Evolutionary conservation across 2,329 filamentous ascomycete species (phyloP), one percentile per base, ranked within the genome.

Genomic region (Stagonosporopsis vannaccii): DNA sequence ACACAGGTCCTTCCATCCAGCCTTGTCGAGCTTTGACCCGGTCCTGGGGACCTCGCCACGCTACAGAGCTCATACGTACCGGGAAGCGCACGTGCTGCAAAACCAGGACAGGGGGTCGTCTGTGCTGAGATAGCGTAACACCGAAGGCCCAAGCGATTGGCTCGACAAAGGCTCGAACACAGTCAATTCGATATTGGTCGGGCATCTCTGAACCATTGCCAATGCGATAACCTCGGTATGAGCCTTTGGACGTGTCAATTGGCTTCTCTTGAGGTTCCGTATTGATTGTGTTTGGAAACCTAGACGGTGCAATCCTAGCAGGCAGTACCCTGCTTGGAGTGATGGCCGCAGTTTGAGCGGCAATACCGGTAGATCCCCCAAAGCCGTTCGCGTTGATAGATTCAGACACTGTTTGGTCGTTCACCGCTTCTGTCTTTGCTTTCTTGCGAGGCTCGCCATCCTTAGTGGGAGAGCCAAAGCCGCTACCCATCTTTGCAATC

Each of bases 221-320:
- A n/a, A 82, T 81, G 22, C 86, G 84, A 39, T 83, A 81, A 26
- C 86, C 86, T 40, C 81, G 84, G 71, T 88, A 88, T 54, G 69
- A 73, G 13, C 75, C 75, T 25, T 67, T 66, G 19, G 71, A 71
- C 13, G 68, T 51, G 53, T 75, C 69, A 25, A 51, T 48, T 22
- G 66, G 51, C 43, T 62, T 71, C 17, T 65, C 62, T 26, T 56
- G 35, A 55, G 60, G 47, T 39, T 61, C 60, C 28, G 58, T 58
- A 13, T 68, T 69, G n/a, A 45, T 51, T 51, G 60, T 51, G 64
- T 60, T 68, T 32, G 71, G 68, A 32, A 66, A 58, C 41, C 67
- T 74, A 13, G 70, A 68, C 9, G 73, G 68, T 33, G 63, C 63
- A 43, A 58, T 56, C 44, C 71, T 62, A 19, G 67, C 67, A 49